Base-by-base conservation (phyloP, 768 basidiomycete species). In the Amanita polypyramis region DNA sequence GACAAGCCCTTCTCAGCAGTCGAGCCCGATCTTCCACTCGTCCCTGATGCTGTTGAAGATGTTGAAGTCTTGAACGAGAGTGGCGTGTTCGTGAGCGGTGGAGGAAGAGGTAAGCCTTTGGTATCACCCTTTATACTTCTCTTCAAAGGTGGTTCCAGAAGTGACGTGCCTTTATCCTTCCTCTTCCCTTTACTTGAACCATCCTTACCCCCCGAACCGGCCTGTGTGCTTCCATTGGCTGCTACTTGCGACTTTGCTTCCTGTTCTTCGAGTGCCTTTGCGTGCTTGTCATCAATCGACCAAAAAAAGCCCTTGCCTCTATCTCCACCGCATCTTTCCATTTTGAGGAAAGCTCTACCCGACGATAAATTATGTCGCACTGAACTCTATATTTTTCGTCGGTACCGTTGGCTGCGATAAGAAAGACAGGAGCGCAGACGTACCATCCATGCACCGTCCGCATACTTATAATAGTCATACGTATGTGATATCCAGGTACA, bases 311-410 rank as follows among this genome's bases (percentile, higher is more conserved):
- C 94, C 62, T 95, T 96, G 7, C 89, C 86, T 51, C 85, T 76
- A 69, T 86, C 89, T 50, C 90, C 86, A 5, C 81, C 78, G 52
- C 81, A 84, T 25, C 89, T 75, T 51, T 93, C 88, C 62, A 89
- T 74, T 65, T 97, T 97, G 62, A 87, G 73, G 67, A 99, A 99
- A 0, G 89, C 91, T 41, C 83, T 80, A 60, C 85, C 84, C 9
- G 91, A 89, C 1, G 93, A 94, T n/a, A 99, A 66, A 61, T 93
- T 94, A 59, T 97, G 93, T 17, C 93, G 85, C 39, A 97, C 85
- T 25, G 95, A 95, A 56, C 87, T 92, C 89, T 92, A 59, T n/a
- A 32, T 52, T 21, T 41, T 21, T 19, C 25, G 5, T 17, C 5
- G 19, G 11, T 44, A 38, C 7, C 10, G 15, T 14, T 2, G 14